Percentiles rank a stretch among this genome's conserved stretches.
Evolutionary conservation across 2,329 filamentous ascomycete genomes (phyloP).

Genomic region (Trichoderma sp.): DNA sequence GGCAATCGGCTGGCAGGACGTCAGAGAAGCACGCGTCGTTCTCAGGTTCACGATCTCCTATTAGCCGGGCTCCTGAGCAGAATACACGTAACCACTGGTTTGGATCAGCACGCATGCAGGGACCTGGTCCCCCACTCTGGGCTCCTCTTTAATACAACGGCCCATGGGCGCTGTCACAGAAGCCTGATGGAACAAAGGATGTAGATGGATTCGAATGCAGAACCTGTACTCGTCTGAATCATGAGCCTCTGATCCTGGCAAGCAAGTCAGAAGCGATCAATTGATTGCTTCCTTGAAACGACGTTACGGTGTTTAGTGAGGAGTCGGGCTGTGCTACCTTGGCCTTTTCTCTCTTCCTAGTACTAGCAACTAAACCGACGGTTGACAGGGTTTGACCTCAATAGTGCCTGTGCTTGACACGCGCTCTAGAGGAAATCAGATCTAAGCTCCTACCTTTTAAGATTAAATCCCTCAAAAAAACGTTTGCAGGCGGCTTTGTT

Average conservation of each 20-base stretch:
- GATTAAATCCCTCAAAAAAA: slow-evolving; percentile 11
- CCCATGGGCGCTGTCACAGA: background rate
- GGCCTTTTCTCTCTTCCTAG: no score
- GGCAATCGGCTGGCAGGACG: background rate
- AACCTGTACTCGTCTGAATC: background rate
- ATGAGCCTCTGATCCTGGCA: background rate
- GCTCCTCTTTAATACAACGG: background rate
- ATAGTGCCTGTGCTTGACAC: background rate
- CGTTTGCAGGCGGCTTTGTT: background rate
- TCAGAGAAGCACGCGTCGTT: background rate
- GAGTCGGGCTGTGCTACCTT: background rate
- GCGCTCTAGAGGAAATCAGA: background rate
- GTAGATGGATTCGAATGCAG: background rate
- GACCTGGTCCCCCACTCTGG: slow-evolving; percentile 1
- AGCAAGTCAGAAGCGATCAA: background rate
- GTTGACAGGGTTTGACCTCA: background rate
- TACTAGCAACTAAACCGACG: background rate
- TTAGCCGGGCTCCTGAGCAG: background rate
- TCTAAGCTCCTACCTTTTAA: background rate
- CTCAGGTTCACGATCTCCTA: slow-evolving; percentile 6
- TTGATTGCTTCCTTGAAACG: background rate
- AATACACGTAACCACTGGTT: slow-evolving; percentile 1
- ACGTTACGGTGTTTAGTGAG: background rate
- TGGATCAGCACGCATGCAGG: slow-evolving; percentile 1
- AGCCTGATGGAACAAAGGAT: background rate